Percentiles rank a stretch among this genome's conserved stretches.
Evolutionary conservation across 2,329 filamentous ascomycete genomes (phyloP).

Genomic region (Teratosphaeria nubilosa): DNA sequence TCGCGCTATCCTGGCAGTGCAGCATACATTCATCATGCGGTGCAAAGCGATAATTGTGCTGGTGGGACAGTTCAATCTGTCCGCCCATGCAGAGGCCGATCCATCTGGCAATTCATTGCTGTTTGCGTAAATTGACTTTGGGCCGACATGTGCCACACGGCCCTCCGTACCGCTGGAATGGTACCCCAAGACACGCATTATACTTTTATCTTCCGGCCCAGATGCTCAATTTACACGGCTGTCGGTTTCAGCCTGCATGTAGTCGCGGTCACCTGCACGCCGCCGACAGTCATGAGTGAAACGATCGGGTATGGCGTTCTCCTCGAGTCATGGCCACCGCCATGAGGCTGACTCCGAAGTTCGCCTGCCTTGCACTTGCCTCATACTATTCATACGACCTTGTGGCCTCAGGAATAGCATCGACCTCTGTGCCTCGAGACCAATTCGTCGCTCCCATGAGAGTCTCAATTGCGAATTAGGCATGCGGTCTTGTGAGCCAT

Average conservation of each 20-base stretch:
- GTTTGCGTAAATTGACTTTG: neutral
- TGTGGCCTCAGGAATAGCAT: neutral
- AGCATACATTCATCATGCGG: too few relatives aligned
- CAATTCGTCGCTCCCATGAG: neutral
- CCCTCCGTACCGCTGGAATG: neutral
- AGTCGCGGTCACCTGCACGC: neutral
- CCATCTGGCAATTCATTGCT: neutral
- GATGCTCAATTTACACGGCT: neutral
- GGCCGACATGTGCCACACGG: neutral
- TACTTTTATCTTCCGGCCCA: neutral
- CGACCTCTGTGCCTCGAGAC: neutral
- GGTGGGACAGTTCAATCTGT: neutral
- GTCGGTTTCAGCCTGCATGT: neutral
- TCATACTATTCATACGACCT: neutral
- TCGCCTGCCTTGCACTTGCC: neutral
- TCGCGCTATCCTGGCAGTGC: neutral
- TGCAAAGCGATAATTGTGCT: neutral
- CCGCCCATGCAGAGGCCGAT: neutral
- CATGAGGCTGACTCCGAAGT: neutral
- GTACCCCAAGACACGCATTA: neutral
- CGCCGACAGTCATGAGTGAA: neutral
- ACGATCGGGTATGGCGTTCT: neutral
- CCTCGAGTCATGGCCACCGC: neutral
- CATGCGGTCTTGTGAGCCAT: neutral
- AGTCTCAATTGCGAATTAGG: neutral